Base-by-base conservation (phyloP, 495 filamentous ascomycete genomes). In the Penicillium samsonianum region DNA sequence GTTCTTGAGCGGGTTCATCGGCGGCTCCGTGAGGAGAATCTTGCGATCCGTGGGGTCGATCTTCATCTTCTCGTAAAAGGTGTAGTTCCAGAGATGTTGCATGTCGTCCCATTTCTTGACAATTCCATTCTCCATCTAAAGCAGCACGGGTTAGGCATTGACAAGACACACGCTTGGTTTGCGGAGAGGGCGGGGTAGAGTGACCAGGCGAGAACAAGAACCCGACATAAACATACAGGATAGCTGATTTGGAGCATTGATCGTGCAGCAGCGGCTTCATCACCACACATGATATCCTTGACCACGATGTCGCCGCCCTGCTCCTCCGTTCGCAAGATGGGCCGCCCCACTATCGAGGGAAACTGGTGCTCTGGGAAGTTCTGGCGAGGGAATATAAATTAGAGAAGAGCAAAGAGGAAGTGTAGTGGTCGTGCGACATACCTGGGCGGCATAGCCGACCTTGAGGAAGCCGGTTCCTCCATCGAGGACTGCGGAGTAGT, bases 241-340 rank as follows among this genome's bases (percentile, higher is more conserved):
- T 98, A 98, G 70, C 85, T 92, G 65, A 99, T 94, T 69, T 99
- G 95, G 50, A 99, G 84, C 91, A 96, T 95, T 55, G 90, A 93
- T 62, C 94, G 85, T 60, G 93, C 94, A 26, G 90, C 91, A 11
- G 94, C 92, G 26, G 94, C 94, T 78, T 99, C 94, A 78, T 99
- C 95, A 63, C 94, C 94, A 79, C 92, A 96, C 94, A 99, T 99
- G 67, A 99, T 97, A 81, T 99, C 94, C 82, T 97, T 97, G 70
- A 99, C 90, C 59, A 92, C 80, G 62, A 90, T 83, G 67, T 89
- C 87, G 57, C 80, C 85, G 65, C 79, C 74, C 68, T 85, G 82
- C 74, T 99, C 94, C 78, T 99, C 94, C 63, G 92, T 89, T 73
- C 94, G 92, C 65, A 99, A 81, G 74, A 99, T 98, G 47, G 94